These are phyloP conservation scores for Exophiala lecanii-corni DNA, from an alignment of 2,329 filamentous ascomycete species.

Conservation along the genomic window DNA sequence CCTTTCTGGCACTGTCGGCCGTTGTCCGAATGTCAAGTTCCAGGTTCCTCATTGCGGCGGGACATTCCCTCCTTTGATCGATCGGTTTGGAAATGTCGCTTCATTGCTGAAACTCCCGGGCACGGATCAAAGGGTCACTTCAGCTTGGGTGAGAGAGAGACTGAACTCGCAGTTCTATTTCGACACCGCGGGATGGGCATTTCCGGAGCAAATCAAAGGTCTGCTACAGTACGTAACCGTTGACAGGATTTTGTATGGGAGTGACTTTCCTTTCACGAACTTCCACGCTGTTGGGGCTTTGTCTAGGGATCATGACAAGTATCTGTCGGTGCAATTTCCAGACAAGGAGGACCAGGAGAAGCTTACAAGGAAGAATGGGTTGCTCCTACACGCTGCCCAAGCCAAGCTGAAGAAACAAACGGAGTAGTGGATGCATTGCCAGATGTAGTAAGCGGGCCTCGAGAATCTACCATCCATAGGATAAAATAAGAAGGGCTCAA, in stretches of 20 bases:
- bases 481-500: no score
- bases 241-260: slow-evolving; percentile 24
- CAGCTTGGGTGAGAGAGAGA: slow-evolving; percentile 22
- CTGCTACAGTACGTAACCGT: slow-evolving; percentile 23
- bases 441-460: no score
- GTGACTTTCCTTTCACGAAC: slow-evolving; percentile 25
- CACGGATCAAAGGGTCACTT: slow-evolving; percentile 15
- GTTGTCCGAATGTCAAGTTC: slow-evolving; percentile 44
- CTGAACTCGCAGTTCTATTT: slow-evolving; percentile 27
- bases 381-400: background rate
- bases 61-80: slow-evolving; percentile 34
- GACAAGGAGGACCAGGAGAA: slow-evolving; percentile 21
- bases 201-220: slow-evolving; percentile 24
- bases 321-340: slow-evolving; percentile 20
- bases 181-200: slow-evolving; percentile 26
- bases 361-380: slow-evolving; percentile 20
- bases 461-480: no score
- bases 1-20: slow-evolving; percentile 42
- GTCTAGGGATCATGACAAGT: slow-evolving; percentile 21
- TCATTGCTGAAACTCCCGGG: slow-evolving; percentile 20
- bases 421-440: no score
- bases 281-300: slow-evolving; percentile 14
- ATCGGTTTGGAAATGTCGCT: slow-evolving; percentile 20
- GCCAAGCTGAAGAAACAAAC: background rate
- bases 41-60: slow-evolving; percentile 49